These are phyloP conservation scores for Chytriomyces confervae DNA, from an alignment of 192 early-diverging fungal species.

Conservation along the genomic window DNA sequence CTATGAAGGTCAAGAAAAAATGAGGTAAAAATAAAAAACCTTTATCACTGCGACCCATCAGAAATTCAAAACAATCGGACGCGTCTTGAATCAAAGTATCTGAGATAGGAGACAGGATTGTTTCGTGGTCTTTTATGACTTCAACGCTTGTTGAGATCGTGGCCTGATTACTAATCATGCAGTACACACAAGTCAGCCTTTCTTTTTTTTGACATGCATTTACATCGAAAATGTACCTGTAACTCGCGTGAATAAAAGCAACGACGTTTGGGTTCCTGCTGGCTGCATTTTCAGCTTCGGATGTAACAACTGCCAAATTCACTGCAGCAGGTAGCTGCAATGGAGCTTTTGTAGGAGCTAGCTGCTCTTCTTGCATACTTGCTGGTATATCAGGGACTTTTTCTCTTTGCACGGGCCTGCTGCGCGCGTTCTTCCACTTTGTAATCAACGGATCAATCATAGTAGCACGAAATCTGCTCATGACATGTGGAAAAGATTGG, in stretches of 20 bases:
- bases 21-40: not conserved
- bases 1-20: not conserved
- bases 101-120: not conserved
- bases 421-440: not conserved
- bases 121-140: not conserved
- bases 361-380: not conserved
- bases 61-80: conserved; percentile 16
- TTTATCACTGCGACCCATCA: not conserved
- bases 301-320: not conserved
- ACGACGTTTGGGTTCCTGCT: not conserved
- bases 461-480: not conserved
- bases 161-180: not conserved
- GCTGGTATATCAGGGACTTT: not conserved
- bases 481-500: too few relatives aligned
- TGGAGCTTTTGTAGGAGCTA: not conserved
- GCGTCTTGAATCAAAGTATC: conserved; percentile 12
- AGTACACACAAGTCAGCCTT: not conserved
- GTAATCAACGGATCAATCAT: not conserved
- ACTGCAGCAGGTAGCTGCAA: not conserved
- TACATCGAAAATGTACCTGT: not conserved
- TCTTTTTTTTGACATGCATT: not conserved
- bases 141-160: not conserved
- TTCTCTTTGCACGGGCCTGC: not conserved
- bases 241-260: conserved; percentile 2
- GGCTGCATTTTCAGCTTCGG: not conserved